Percentiles rank a stretch among this genome's conserved stretches.
These are phyloP conservation scores for Chaetoscypha palmicola DNA, from an alignment of 2,329 filamentous ascomycete species.

Conservation along the genomic window DNA sequence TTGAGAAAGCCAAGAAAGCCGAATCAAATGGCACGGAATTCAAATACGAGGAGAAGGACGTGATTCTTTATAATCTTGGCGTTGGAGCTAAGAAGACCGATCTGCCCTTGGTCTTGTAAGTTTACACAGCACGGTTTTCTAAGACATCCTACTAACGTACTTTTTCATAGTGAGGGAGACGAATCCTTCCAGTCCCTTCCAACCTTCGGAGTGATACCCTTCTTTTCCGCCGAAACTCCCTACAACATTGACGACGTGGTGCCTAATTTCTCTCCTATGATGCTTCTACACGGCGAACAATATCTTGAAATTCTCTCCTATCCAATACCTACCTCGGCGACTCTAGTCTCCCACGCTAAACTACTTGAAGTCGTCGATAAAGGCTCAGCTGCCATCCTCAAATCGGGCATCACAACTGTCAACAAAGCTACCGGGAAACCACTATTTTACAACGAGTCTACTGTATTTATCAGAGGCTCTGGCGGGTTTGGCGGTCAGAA, in stretches of 20 bases:
- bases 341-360: constrained; percentile 66
- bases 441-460: constrained; percentile 93
- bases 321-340: constrained; percentile 79
- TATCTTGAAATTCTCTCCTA: constrained; percentile 91
- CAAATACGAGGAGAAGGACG: constrained; percentile 76
- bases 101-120: constrained; percentile 71
- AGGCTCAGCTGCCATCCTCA: constrained; percentile 78
- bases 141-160: too few species aligned
- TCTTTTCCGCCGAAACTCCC: constrained; percentile 74
- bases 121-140: too few species aligned
- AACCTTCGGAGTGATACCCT: constrained; percentile 94
- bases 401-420: constrained; percentile 73
- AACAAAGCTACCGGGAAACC: constrained; percentile 81
- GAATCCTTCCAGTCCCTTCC: constrained; percentile 92
- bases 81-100: constrained; percentile 87
- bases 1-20: constrained; percentile 66
- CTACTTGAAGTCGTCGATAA: constrained; percentile 96
- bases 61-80: constrained; percentile 93
- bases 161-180: constrained; percentile 56
- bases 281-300: constrained; percentile 97
- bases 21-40: constrained; percentile 70
- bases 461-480: constrained; percentile 84
- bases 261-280: constrained; percentile 96
- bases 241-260: constrained; percentile 78
- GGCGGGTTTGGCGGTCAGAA: constrained; percentile 83